Percentiles rank a stretch among this genome's conserved stretches.
Conservation (phyloP, 257 asterid genomes). For the Capsicum chinense region DNA sequence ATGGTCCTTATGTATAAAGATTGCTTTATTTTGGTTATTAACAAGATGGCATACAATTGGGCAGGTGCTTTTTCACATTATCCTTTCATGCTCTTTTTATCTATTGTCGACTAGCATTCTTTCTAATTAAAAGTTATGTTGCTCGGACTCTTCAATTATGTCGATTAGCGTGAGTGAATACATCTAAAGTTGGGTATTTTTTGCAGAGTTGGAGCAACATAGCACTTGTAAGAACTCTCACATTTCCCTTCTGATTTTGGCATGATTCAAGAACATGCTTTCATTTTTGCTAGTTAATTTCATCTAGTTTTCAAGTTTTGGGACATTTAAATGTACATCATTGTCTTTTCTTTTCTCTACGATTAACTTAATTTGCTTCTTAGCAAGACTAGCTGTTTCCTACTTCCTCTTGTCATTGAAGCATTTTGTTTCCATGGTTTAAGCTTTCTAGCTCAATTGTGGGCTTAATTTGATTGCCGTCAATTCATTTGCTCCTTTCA, state of each 20-base stretch:
- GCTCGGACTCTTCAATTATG: not conserved
- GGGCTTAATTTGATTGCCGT: not conserved
- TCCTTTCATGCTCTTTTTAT: not conserved
- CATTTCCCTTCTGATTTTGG: conserved; percentile 33
- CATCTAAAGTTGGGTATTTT: not conserved
- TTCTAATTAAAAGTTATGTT: conserved; percentile 20
- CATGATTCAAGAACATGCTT: conserved; percentile 19
- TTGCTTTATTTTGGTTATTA: not conserved
- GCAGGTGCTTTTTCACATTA: not conserved
- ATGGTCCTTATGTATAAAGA: too few relatives aligned
- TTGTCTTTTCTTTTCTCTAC: not conserved
- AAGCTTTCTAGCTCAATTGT: not conserved
- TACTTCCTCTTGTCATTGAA: not conserved
- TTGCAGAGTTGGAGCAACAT: not conserved
- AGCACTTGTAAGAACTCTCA: conserved; percentile 1
- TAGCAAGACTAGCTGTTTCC: not conserved
- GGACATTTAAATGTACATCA: not conserved
- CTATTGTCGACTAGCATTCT: conserved; percentile 8
- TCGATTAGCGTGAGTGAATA: not conserved
- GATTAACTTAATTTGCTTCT: not conserved
- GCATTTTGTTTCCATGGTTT: not conserved
- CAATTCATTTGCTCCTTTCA: too few relatives aligned
- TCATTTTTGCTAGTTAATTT: conserved; percentile 17
- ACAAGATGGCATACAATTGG: not conserved
- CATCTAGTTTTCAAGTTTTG: not conserved